Percentiles rank a stretch among this genome's conserved stretches.
These are phyloP conservation scores for Nitzschia putrida DNA, from an alignment of 108 stramenopile genomes.

Conservation along the genomic window DNA sequence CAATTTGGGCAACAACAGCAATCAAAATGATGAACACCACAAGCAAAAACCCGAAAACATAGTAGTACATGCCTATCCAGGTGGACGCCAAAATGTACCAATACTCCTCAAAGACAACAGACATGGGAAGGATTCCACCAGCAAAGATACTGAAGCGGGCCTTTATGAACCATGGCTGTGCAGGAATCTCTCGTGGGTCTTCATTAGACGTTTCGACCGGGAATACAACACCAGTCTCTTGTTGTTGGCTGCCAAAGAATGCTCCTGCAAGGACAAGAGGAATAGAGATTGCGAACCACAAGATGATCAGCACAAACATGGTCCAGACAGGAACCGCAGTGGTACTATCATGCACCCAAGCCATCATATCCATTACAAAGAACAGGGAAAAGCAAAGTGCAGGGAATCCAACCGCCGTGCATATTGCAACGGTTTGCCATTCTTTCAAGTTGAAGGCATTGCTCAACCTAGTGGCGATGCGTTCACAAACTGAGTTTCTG, in stretches of 20 bases:
- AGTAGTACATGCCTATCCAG: slow-evolving; percentile 88
- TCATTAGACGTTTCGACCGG: slow-evolving; percentile 76
- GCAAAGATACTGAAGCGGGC: slow-evolving; percentile 61
- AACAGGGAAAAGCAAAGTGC: slow-evolving; percentile 73
- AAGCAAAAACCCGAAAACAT: slow-evolving; percentile 90
- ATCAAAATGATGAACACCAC: slow-evolving; percentile 84
- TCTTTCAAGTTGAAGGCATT: slow-evolving; percentile 82
- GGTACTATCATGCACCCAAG: slow-evolving; percentile 52
- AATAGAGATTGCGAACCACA: slow-evolving; percentile 87
- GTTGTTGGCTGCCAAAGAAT: slow-evolving; percentile 87
- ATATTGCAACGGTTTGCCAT: slow-evolving; percentile 82
- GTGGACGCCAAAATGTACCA: slow-evolving; percentile 87
- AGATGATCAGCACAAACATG: slow-evolving; percentile 70
- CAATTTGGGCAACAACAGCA: slow-evolving; percentile 88
- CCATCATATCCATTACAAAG: slow-evolving; percentile 75
- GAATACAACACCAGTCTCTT: slow-evolving; percentile 83
- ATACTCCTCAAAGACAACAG: slow-evolving; percentile 86
- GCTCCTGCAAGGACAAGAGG: slow-evolving; percentile 89
- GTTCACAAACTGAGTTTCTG: too few relatives aligned
- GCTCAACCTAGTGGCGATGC: background rate
- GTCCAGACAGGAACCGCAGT: slow-evolving; percentile 87
- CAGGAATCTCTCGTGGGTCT: slow-evolving; percentile 85
- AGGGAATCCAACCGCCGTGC: slow-evolving; percentile 77
- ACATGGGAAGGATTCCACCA: slow-evolving; percentile 88
- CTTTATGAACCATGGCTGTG: slow-evolving; percentile 78